A percentile compares a stretch with the other conserved stretches of the same genome.
Evolutionary conservation across 176 grass and related monocot genomes (phyloP).

Genomic region (Musa itinerans): DNA sequence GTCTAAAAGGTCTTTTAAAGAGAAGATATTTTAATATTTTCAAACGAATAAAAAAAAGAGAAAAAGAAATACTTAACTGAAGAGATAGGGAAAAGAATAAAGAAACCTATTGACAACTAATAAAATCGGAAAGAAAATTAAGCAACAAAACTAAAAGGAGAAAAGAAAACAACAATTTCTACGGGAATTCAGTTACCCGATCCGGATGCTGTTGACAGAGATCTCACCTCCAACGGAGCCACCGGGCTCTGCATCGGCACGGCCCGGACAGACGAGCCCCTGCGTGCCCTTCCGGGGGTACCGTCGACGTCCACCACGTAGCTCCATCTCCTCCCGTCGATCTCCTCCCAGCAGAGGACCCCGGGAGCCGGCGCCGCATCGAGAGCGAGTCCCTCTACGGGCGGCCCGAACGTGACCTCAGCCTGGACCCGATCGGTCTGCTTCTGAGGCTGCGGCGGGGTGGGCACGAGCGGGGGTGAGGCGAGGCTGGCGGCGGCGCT

Average conservation of each 20-base stretch:
- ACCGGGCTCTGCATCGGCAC: slow-evolving; percentile 64
- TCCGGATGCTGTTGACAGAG: neutral
- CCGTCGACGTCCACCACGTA: slow-evolving; percentile 47
- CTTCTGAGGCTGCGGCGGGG: neutral
- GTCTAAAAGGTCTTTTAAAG: no score
- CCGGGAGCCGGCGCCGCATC: slow-evolving; percentile 22
- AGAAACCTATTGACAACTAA: no score
- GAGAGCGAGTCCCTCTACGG: slow-evolving; percentile 15
- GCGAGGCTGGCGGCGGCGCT: slow-evolving; percentile 21
- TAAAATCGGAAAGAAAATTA: no score
- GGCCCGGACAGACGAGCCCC: slow-evolving; percentile 42
- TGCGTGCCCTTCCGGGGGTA: neutral
- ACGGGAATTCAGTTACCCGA: no score
- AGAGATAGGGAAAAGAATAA: no score
- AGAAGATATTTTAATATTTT: no score
- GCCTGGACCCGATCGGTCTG: slow-evolving; percentile 4
- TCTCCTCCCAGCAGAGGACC: slow-evolving; percentile 82
- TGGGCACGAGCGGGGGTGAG: neutral
- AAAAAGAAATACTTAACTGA: no score
- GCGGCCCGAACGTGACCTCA: slow-evolving; percentile 29
- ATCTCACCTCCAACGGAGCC: slow-evolving; percentile 65
- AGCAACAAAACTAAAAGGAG: no score
- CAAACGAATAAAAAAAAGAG: no score
- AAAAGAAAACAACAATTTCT: no score
- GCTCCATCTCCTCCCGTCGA: slow-evolving; percentile 83